Evolutionary conservation across 352 stramenopile genomes (phyloP), one percentile per base, ranked within the genome.

Genomic region (Phytophthora brassicae): DNA sequence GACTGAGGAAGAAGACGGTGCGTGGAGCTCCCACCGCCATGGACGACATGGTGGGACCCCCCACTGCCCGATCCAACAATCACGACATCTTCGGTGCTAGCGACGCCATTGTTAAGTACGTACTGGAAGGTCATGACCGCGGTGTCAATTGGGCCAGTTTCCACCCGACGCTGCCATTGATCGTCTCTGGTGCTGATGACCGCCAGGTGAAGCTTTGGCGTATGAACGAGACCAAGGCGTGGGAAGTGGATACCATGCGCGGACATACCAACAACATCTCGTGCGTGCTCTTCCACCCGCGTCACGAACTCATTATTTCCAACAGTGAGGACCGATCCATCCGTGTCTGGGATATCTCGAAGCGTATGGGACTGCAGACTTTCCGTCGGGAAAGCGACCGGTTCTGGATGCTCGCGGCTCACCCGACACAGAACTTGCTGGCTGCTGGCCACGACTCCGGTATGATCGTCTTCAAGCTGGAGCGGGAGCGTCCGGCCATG

Each of bases 261-360:
- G 98, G 98, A 44, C 98, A 99, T 74, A 99, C 97, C 17, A 99
- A 99, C 89, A 99, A 99, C 81, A 98, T 99, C 14, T 98, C 90
- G 49, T 99, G 97, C 61, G 98, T 99, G 58, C 86, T 99, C 26
- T 99, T 99, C 87, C 98, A 99, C 76, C 98, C 97, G 13, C 98
- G 98, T 45, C 91, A 99, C 59, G 97, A 99, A 72, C 85, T 99
- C 13, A 99, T 99, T 56, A 93, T 99, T 26, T 98, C 88, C 67
- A 99, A 99, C 86, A 98, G 92, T 69, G 98, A 99, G 74, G 98
- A 99, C 79, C 89, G 97, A 23, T 98, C 89, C 52, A 99, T 99
- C 78, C 95, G 97, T 44, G 97, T 99, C 26, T 99, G 97, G 96
- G 97, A 99, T 80, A 98, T 99, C 54, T 97, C 87, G 23, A 99